A percentile compares a stretch with the other conserved stretches of the same genome.
Evolutionary conservation across 805 yeast genomes (phyloP).

Genomic region (Saccharomycopsis sp.): DNA sequence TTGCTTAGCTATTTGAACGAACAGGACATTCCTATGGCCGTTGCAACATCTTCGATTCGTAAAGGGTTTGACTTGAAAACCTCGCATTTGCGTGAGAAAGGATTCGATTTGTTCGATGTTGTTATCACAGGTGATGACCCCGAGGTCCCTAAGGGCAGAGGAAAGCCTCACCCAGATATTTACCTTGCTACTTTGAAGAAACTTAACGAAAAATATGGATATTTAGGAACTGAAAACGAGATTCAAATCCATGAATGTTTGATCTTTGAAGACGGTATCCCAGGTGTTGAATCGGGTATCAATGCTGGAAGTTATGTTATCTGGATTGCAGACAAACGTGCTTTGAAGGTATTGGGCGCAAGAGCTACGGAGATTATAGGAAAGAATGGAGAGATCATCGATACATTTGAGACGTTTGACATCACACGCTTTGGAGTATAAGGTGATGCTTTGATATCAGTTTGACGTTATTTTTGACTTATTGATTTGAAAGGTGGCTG

Average conservation of each 20-base stretch:
- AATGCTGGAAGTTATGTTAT: slow-evolving; percentile 81
- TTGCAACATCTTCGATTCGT: slow-evolving; percentile 78
- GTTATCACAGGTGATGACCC: slow-evolving; percentile 86
- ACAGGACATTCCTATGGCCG: slow-evolving; percentile 66
- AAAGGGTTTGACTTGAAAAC: slow-evolving; percentile 68
- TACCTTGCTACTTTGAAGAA: slow-evolving; percentile 76
- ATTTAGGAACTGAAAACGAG: slow-evolving; percentile 26
- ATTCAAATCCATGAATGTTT: slow-evolving; percentile 74
- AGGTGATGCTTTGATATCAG: too few relatives aligned
- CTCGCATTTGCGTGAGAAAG: slow-evolving; percentile 46
- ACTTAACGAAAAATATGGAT: slow-evolving; percentile 48
- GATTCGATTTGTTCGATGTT: slow-evolving; percentile 55
- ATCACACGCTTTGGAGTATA: slow-evolving; percentile 39
- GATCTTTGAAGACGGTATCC: slow-evolving; percentile 92
- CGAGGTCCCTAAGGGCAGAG: slow-evolving; percentile 75
- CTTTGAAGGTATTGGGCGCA: slow-evolving; percentile 46
- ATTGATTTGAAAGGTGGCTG: too few relatives aligned
- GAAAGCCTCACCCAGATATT: slow-evolving; percentile 92
- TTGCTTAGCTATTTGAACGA: slow-evolving; percentile 48
- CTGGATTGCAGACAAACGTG: slow-evolving; percentile 89
- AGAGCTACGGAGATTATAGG: slow-evolving; percentile 46
- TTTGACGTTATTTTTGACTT: too few relatives aligned
- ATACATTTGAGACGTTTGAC: slow-evolving; percentile 48
- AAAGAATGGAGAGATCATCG: slow-evolving; percentile 50
- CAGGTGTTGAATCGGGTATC: slow-evolving; percentile 81